Percentiles rank a stretch among this genome's conserved stretches.
Evolutionary conservation across 2,329 filamentous ascomycete genomes (phyloP).

Genomic region (Aquanectria penicillioides): DNA sequence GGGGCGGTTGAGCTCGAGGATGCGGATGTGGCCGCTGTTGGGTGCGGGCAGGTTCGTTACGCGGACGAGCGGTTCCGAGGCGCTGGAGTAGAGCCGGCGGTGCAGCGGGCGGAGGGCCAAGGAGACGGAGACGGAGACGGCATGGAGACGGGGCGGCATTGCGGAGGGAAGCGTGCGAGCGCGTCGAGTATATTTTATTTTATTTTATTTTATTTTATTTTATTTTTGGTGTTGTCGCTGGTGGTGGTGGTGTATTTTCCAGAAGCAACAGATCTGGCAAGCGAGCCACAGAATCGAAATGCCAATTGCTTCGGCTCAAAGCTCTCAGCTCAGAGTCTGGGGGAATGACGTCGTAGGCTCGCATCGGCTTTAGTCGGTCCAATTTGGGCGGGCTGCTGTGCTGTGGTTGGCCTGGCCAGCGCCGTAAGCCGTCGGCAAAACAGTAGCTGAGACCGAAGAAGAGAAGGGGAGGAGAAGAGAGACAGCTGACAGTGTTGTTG

Average conservation of each 20-base stretch:
- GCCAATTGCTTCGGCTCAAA: not conserved
- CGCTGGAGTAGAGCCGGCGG: conserved; percentile 55
- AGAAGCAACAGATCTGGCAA: not conserved
- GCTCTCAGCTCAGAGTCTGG: not conserved
- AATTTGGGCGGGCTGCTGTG: conserved; percentile 6
- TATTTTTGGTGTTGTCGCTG: conserved; percentile 5
- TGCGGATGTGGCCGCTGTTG: conserved; percentile 82
- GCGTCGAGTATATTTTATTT: conserved; percentile 33
- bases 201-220: not conserved
- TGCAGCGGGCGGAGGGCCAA: conserved; percentile 29
- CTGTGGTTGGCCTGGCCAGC: conserved; percentile 2
- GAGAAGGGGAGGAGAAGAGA: too few relatives aligned
- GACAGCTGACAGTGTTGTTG: too few relatives aligned
- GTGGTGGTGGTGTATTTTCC: not conserved
- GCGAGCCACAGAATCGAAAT: too few relatives aligned
- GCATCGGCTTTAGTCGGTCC: conserved; percentile 23
- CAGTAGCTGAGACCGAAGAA: not conserved
- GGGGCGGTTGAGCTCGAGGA: conserved; percentile 89
- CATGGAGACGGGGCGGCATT: conserved; percentile 47
- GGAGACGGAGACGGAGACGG: conserved; percentile 25
- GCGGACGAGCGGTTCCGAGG: conserved; percentile 68
- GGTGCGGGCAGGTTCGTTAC: conserved; percentile 81
- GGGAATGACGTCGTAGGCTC: conserved; percentile 23
- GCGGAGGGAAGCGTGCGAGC: conserved; percentile 45
- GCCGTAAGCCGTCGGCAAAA: not conserved